Evolutionary conservation across 2,329 filamentous ascomycete species (phyloP), one percentile per base, ranked within the genome.

Genomic region (Leptographium radiaticola): DNA sequence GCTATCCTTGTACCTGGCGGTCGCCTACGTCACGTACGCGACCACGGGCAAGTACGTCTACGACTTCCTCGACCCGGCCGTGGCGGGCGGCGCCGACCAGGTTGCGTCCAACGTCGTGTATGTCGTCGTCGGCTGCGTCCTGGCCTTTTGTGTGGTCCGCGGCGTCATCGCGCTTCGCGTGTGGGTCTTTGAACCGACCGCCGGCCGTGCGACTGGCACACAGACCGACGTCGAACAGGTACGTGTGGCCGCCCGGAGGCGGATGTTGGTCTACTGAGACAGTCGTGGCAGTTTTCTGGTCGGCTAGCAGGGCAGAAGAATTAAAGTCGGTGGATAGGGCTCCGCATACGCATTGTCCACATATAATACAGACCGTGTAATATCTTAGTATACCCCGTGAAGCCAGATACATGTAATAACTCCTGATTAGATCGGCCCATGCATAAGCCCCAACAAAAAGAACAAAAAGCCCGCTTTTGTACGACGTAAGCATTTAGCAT

Each of bases 31-130:
- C 25, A 90, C 86, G 0, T 68, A 78, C 57, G 79, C 79, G 6
- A 83, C 81, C 0, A 74, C 89, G 65, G 79, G 79, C 3, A 87
- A 84, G 65, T 94, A 90, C 66, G 76, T 85, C 0, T 95, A 95
- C 69, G 65, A 62, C 55, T 95, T 95, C 68, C 76, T 95, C n/a
- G 75, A 95, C 64, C 75, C 81, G 1, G 54, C 50, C 16, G 63
- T 65, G 18, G 67, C 76, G 50, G 74, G 75, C 16, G 65, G 73
- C 33, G 30, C 20, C 15, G 76, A 73, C 0, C 68, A 73, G 8
- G 80, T 89, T 4, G 78, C 80, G 1, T 85, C 71, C 2, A 87
- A 86, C 62, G 77, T 80, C 50, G 67, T 87, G 50, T 76, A 76
- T 9, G 80, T 84, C 49, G 68, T 76, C 4, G 71, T 71, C 0